Evolutionary conservation across 2,329 filamentous ascomycete genomes (phyloP), one percentile per base, ranked within the genome.

Genomic region (Penicillium griseofulvum): DNA sequence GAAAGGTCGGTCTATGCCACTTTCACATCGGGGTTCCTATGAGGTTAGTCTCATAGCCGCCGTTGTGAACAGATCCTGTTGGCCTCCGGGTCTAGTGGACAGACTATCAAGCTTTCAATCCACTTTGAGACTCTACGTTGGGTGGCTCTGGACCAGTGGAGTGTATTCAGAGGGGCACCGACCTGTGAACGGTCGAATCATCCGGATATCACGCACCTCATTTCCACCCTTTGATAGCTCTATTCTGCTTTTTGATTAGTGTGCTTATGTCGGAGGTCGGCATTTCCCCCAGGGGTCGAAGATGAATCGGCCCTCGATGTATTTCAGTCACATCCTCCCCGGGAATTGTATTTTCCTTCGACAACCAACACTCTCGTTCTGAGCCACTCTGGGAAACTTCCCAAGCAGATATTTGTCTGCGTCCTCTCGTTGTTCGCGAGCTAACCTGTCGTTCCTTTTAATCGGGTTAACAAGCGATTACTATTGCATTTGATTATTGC

Each of bases 351-450:
- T 53, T 60, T 55, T 48, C 45, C 45, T 56, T 44, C 58, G 43
- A 43, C 52, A 22, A 24, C 45, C 47, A 51, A 54, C 53, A 59
- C 29, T 24, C 31, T 52, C 17, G 44, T 51, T 50, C 60, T 60
- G 56, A 56, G 52, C 29, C 29, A 54, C 42, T 54, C 56, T 64
- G 54, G 55, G 46, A 55, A 55, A 44, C 56, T 49, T 52, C 57
- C 56, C 55, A 46, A 63, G 65, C 67, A 72, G 65, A 69, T 67
- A 28, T 72, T 77, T 70, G 78, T 80, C 79, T 82, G 80, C 79
- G 80, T 83, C 78, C 81, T 73, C 72, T 83, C 81, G 55, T 81
- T 83, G 64, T 66, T 65, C 66, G 62, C 60, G 49, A 42, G 55
- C 58, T 71, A 51, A 37, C 65, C 70, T 73, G 65, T 65, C 68